Conservation (phyloP, 1,139 yeast genomes). For the Spathaspora jeffriesii region DNA sequence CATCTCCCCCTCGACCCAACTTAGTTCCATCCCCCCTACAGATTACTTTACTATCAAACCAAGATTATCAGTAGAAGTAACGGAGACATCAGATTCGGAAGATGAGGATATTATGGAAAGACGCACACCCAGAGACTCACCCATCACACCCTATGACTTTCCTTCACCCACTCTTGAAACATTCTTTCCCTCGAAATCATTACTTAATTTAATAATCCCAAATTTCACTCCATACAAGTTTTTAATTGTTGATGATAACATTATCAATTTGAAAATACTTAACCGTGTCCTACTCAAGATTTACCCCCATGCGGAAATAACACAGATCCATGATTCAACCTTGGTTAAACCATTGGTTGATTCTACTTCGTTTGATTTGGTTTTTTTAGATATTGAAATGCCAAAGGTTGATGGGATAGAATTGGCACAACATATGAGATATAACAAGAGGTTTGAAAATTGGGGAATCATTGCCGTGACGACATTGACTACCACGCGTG, state of each 20-base stretch:
- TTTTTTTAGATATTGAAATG: conserved; percentile 50
- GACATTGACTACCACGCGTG: conserved; percentile 28
- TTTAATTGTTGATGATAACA: conserved; percentile 45
- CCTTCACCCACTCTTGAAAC: conserved; percentile 3
- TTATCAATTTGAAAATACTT: conserved; percentile 41
- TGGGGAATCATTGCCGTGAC: conserved; percentile 47
- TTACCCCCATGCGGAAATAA: conserved; percentile 34
- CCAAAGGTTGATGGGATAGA: conserved; percentile 46
- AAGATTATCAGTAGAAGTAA: conserved; percentile 11
- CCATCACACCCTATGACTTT: conserved; percentile 14
- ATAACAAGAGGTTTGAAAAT: conserved; percentile 14
- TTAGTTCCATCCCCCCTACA: conserved; percentile 1
- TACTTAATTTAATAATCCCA: conserved; percentile 15
- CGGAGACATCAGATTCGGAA: conserved; percentile 3
- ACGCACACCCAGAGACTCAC: conserved; percentile 6
- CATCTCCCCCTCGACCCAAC: background rate
- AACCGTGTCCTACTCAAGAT: conserved; percentile 31
- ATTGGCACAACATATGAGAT: conserved; percentile 31
- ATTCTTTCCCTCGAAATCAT: background rate
- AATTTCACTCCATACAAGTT: conserved; percentile 27
- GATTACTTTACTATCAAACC: conserved; percentile 15
- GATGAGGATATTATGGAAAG: background rate
- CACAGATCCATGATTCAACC: conserved; percentile 32
- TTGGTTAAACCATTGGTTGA: conserved; percentile 24
- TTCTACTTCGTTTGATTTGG: conserved; percentile 27